These are phyloP conservation scores for Colletotrichum chrysophilum DNA, from an alignment of 2,329 filamentous ascomycete genomes.

Conservation along the genomic window DNA sequence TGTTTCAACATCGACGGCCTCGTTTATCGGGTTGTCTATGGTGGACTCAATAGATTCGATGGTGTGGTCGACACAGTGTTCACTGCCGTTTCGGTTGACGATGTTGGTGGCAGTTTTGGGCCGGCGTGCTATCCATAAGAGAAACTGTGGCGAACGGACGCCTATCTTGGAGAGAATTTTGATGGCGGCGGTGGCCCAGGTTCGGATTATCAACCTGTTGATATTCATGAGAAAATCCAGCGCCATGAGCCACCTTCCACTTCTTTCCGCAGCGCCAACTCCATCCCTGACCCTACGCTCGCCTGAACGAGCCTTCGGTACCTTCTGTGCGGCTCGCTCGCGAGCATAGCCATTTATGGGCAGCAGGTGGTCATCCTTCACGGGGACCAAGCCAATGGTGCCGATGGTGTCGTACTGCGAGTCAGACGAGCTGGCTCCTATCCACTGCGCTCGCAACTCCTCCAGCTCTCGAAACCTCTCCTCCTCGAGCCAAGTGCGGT, in stretches of 20 bases:
- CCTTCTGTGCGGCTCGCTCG: conserved; percentile 70
- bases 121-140: conserved; percentile 55
- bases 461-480: conserved; percentile 82
- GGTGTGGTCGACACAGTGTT: not conserved
- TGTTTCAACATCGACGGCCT: conserved; percentile 79
- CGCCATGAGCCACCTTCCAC: conserved; percentile 78
- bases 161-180: conserved; percentile 63
- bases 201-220: conserved; percentile 65
- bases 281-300: conserved; percentile 63
- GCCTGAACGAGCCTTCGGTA: conserved; percentile 49
- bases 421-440: conserved; percentile 50
- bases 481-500: conserved; percentile 90
- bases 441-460: conserved; percentile 56
- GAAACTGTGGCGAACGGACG: conserved; percentile 68
- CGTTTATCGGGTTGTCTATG: conserved; percentile 60
- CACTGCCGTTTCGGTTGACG: not conserved
- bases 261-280: conserved; percentile 79
- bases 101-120: conserved; percentile 30
- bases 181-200: conserved; percentile 60
- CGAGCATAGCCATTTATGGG: conserved; percentile 68
- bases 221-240: conserved; percentile 80
- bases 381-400: conserved; percentile 59
- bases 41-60: conserved; percentile 27
- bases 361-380: conserved; percentile 49
- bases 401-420: conserved; percentile 58